A percentile compares a stretch with the other conserved stretches of the same genome.
These are phyloP conservation scores for Epichloe typhina DNA, from an alignment of 2,329 filamentous ascomycete species.

Conservation along the genomic window DNA sequence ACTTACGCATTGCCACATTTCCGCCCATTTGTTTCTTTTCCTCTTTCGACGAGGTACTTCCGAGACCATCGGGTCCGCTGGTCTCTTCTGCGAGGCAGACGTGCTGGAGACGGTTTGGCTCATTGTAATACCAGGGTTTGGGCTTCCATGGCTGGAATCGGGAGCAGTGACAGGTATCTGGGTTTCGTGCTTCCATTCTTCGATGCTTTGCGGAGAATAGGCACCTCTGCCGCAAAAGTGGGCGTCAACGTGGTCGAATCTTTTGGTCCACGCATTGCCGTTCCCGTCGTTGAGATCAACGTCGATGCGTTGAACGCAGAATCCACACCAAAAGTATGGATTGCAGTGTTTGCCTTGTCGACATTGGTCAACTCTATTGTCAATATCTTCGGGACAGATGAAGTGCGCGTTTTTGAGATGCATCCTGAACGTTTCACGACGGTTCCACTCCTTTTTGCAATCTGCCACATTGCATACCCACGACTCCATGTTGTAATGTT, in stretches of 20 bases:
- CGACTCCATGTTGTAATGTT: slow-evolving; percentile 58
- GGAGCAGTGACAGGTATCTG: not conserved
- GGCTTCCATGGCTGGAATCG: slow-evolving; percentile 6
- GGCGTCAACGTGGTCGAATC: slow-evolving; percentile 60
- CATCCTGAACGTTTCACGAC: slow-evolving; percentile 42
- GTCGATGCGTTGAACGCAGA: slow-evolving; percentile 50
- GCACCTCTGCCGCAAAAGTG: slow-evolving; percentile 46
- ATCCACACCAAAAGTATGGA: slow-evolving; percentile 73
- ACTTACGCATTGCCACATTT: slow-evolving; percentile 6
- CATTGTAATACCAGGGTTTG: slow-evolving; percentile 3
- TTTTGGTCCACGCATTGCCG: slow-evolving; percentile 40
- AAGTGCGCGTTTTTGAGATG: slow-evolving; percentile 45
- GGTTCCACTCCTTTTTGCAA: slow-evolving; percentile 51
- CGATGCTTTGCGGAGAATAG: slow-evolving; percentile 28
- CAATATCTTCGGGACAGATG: slow-evolving; percentile 17
- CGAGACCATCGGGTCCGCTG: not conserved
- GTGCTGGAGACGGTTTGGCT: not conserved
- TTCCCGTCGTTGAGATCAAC: slow-evolving; percentile 27
- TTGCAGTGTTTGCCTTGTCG: slow-evolving; percentile 53
- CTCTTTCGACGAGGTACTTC: not conserved
- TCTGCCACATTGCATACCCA: slow-evolving; percentile 52
- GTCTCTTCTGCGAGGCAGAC: not conserved
- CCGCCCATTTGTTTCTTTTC: not conserved
- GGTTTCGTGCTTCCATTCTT: slow-evolving; percentile 37
- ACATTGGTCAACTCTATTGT: slow-evolving; percentile 35